These are phyloP conservation scores for Metschnikowia drakensbergensis DNA, from an alignment of 805 yeast genomes.

Conservation along the genomic window DNA sequence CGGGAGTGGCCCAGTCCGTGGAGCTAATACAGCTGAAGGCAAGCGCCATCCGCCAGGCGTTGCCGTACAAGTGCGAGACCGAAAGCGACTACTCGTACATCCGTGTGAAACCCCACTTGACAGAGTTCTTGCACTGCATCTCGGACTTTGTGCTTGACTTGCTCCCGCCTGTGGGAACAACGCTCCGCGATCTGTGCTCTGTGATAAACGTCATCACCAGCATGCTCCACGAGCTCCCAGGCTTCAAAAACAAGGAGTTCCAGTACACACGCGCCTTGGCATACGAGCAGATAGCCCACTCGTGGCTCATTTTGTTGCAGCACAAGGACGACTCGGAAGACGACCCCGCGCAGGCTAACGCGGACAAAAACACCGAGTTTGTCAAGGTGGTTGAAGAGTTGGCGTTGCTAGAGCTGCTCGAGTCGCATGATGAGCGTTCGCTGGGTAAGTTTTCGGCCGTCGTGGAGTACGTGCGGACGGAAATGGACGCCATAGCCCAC, in stretches of 20 bases:
- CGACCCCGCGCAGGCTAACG: conserved; percentile 4
- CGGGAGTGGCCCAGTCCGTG: conserved; percentile 52
- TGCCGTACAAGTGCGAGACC: conserved; percentile 76
- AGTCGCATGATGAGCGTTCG: conserved; percentile 43
- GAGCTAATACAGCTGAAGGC: conserved; percentile 46
- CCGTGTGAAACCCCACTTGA: conserved; percentile 63
- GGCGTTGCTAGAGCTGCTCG: conserved; percentile 40
- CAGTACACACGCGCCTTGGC: conserved; percentile 51
- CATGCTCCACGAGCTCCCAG: conserved; percentile 61
- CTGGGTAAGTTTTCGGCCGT: conserved; percentile 41
- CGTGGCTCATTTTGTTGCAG: conserved; percentile 53
- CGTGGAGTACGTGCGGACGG: conserved; percentile 41
- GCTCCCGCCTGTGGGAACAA: conserved; percentile 65
- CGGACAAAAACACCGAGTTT: conserved; percentile 21
- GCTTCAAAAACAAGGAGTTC: conserved; percentile 55
- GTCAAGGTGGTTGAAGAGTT: conserved; percentile 32
- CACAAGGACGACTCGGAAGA: conserved; percentile 12
- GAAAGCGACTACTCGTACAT: conserved; percentile 72
- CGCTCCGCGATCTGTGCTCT: conserved; percentile 50
- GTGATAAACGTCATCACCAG: conserved; percentile 61
- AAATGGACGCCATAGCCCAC: conserved; percentile 31
- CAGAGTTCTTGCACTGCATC: conserved; percentile 65
- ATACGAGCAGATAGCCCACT: conserved; percentile 56
- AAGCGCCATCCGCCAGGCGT: conserved; percentile 39
- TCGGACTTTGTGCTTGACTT: conserved; percentile 72